Evolutionary conservation across 345 rosid species (phyloP), one percentile per base, ranked within the genome.

Genomic region (Ailanthus altissimus): DNA sequence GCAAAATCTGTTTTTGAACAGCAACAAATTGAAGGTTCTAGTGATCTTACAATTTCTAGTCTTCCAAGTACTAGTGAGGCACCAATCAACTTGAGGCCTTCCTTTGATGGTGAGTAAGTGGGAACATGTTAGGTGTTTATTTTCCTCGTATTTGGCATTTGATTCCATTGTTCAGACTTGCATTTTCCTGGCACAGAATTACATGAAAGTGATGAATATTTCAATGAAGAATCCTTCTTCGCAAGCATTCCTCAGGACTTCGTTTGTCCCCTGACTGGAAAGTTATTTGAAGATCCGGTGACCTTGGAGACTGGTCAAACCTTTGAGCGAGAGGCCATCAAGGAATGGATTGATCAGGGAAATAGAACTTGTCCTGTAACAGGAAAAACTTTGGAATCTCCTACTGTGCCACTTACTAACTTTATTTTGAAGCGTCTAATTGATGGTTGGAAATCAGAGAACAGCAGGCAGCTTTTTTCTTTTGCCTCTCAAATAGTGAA

Each of bases 251-350:
- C 85, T 20, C 72, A 80, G 70, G 85, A 88, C 74, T 88, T 89
- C 16, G 54, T 83, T 42, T 91, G 94, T 72, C 92, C 91, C 10
- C 81, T 91, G 28, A 86, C 87, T 26, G 87, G 92, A 47, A 63
- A 77, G 73, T 60, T 91, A 51, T 84, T 88, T 67, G 88, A 85
- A 73, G 89, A 91, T 53, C 94, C 91, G 2, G 92, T 91, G 78
- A 89, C 92, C 54, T 73, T 89, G 61, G 90, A 85, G 79, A 89
- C 92, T 26, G 92, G 94, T 58, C 88, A 89, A 63, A 89, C 91
- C 40, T 86, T 85, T 67, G 94, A 91, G 78, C 75, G 84, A 51
- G 84, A 65, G 77, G 91, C 90, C 65, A 85, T 91, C 74, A 72
- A 58, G 56, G 81, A 89, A 67, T 89, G 91, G 91, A 78, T 91